phyloP scores from a whole-genome alignment of 73 alveolate genomes.

The Paramecium pentaurelia region DNA sequence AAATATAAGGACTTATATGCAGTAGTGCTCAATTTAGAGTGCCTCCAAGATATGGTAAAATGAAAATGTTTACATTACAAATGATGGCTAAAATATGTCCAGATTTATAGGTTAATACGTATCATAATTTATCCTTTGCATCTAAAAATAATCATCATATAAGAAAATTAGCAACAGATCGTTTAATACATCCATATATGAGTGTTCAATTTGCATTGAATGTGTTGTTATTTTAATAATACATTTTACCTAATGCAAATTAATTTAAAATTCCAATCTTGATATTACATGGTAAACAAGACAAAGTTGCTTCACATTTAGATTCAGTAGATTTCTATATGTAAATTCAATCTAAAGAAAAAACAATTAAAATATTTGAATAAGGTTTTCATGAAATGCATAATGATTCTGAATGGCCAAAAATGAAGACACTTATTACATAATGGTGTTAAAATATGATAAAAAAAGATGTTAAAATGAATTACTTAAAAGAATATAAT shows the following conservation, averaged over 20 bases:
- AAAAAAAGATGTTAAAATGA: background rate
- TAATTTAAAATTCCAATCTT: background rate
- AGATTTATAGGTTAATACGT: background rate
- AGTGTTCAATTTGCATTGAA: background rate
- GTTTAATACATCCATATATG: background rate
- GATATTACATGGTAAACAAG: background rate
- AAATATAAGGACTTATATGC: background rate
- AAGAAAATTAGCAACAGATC: conserved; percentile 17
- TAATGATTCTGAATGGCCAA: conserved; percentile 36
- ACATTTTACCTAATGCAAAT: background rate
- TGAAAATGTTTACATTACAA: background rate
- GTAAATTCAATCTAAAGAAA: background rate
- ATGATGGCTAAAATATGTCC: background rate
- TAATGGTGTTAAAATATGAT: background rate
- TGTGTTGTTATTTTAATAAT: background rate
- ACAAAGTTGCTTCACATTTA: background rate
- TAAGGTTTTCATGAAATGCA: conserved; percentile 11
- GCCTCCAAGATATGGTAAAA: background rate
- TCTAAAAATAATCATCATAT: conserved; percentile 15
- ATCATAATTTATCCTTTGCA: background rate
- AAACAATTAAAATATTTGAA: background rate
- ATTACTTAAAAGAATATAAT: background rate
- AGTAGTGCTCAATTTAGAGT: conserved; percentile 6
- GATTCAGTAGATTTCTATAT: background rate
- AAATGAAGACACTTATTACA: background rate